These are phyloP conservation scores for Monosporozyma aerobia DNA, from an alignment of 805 yeast genomes.

Conservation along the genomic window DNA sequence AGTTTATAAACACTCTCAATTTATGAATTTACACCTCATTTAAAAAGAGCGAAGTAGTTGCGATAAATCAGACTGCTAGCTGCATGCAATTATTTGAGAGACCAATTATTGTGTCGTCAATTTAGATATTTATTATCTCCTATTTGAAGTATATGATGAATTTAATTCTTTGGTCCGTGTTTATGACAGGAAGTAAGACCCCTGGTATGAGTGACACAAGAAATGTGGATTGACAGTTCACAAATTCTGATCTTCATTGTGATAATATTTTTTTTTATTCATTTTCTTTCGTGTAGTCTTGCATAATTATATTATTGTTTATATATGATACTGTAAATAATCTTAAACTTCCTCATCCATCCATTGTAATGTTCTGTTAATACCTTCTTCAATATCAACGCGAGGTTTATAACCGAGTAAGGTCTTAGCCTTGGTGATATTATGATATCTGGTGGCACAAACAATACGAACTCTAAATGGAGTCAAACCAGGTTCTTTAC, in stretches of 20 bases:
- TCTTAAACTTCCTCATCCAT: constrained; percentile 51
- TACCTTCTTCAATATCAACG: constrained; percentile 72
- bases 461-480: constrained; percentile 90
- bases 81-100: background rate
- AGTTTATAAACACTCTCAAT: background rate
- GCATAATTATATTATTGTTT: background rate
- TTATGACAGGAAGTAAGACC: constrained; percentile 91
- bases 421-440: constrained; percentile 76
- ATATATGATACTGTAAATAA: background rate
- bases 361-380: constrained; percentile 73
- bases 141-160: constrained; percentile 9
- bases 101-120: background rate
- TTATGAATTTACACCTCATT: background rate
- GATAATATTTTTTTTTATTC: background rate
- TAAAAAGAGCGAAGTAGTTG: background rate
- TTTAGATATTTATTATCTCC: background rate
- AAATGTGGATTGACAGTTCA: constrained; percentile 27
- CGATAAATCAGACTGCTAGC: too few species aligned
- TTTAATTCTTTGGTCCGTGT: constrained; percentile 16
- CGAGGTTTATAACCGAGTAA: constrained; percentile 72
- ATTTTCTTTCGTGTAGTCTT: background rate
- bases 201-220: constrained; percentile 83
- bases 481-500: constrained; percentile 88
- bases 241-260: constrained; percentile 29
- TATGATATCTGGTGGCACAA: constrained; percentile 89